These are phyloP conservation scores for Eucalyptus polyanthemos DNA, from an alignment of 345 rosid genomes.

Conservation along the genomic window DNA sequence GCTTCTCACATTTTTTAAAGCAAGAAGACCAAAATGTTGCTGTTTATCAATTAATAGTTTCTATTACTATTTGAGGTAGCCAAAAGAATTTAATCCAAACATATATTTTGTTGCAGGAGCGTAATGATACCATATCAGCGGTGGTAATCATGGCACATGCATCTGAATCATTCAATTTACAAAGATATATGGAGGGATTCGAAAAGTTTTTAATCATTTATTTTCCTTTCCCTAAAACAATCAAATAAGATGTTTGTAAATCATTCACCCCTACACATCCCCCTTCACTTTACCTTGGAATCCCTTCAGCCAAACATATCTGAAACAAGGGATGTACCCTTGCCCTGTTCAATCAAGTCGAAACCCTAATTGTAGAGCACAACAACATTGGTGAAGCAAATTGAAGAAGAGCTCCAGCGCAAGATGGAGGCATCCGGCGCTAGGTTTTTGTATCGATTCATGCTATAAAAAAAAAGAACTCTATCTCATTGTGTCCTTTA, in stretches of 20 bases:
- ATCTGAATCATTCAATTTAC: too few species aligned
- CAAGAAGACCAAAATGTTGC: neutral
- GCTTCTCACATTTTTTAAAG: too few species aligned
- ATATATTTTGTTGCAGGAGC: neutral
- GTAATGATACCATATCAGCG: neutral
- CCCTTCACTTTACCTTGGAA: neutral
- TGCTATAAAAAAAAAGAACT: too few species aligned
- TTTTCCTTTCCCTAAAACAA: neutral
- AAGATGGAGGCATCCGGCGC: neutral
- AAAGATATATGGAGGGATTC: too few species aligned
- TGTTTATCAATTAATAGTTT: neutral
- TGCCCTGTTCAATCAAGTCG: too few species aligned
- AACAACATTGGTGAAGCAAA: neutral
- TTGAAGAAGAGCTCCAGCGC: neutral
- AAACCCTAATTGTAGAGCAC: neutral
- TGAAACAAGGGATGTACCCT: neutral
- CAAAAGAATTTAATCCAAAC: neutral
- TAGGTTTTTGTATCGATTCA: too few species aligned
- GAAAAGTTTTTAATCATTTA: too few species aligned
- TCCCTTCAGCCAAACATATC: neutral
- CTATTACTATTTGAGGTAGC: neutral
- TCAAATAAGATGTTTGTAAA: too few species aligned
- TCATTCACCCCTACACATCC: neutral
- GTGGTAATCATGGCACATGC: neutral
- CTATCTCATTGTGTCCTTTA: too few species aligned